A percentile compares a stretch with the other conserved stretches of the same genome.
These are phyloP conservation scores for Yamadazyma buinensis DNA, from an alignment of 1,139 yeast species.

Conservation along the genomic window DNA sequence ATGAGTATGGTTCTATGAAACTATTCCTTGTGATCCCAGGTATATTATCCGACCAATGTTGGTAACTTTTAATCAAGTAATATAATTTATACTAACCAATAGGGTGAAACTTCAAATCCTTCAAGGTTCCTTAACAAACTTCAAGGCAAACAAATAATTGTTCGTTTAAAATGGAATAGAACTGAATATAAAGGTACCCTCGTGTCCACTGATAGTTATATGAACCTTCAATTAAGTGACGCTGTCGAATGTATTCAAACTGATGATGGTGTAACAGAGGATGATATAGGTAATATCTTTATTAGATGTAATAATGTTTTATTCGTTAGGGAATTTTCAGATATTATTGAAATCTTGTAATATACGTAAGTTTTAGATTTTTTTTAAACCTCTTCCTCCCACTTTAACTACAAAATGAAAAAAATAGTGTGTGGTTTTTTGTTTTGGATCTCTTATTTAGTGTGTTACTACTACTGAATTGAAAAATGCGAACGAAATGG, in stretches of 20 bases:
- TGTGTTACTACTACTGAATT: too few species aligned
- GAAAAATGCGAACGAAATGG: background rate
- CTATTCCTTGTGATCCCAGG: too few species aligned
- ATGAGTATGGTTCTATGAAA: too few species aligned
- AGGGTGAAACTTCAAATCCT: constrained; percentile 3
- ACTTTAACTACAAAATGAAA: too few species aligned
- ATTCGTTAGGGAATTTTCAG: constrained; percentile 57
- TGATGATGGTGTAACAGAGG: constrained; percentile 37
- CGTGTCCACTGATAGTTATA: constrained; percentile 83
- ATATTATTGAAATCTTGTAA: too few species aligned
- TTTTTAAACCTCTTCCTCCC: too few species aligned
- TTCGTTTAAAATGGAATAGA: constrained; percentile 87
- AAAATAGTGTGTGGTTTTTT: too few species aligned
- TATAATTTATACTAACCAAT: constrained; percentile 3
- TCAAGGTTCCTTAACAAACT: constrained; percentile 63
- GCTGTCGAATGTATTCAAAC: constrained; percentile 62
- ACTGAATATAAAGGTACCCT: constrained; percentile 88
- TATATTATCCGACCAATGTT: too few species aligned
- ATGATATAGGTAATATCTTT: constrained; percentile 74
- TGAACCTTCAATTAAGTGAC: constrained; percentile 77
- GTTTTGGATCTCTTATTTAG: too few species aligned
- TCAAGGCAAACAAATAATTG: constrained; percentile 66
- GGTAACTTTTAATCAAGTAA: too few species aligned
- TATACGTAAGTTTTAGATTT: too few species aligned
- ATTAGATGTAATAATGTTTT: constrained; percentile 81